Evolutionary conservation across 768 basidiomycete genomes (phyloP).

Genomic region (Scleroderma citrinum): DNA sequence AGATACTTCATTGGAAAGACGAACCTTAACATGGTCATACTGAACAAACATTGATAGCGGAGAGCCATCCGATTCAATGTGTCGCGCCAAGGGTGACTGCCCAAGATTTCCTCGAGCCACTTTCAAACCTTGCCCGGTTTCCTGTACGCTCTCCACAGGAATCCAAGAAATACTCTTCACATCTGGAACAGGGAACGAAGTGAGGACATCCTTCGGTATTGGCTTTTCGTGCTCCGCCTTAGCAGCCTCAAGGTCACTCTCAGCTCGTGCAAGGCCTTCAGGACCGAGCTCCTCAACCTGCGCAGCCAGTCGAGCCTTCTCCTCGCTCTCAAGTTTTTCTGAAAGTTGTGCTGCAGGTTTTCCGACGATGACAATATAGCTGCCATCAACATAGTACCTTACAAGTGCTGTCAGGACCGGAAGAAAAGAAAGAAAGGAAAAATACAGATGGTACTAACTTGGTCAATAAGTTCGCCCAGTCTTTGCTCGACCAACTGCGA

Average conservation of each 20-base stretch:
- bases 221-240: constrained; percentile 81
- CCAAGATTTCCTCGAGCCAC: constrained; percentile 22
- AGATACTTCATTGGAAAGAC: neutral
- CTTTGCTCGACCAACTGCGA: constrained; percentile 61
- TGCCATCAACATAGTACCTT: constrained; percentile 76
- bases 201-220: constrained; percentile 77
- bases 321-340: constrained; percentile 71
- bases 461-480: constrained; percentile 74
- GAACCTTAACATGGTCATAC: constrained; percentile 87
- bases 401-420: constrained; percentile 6
- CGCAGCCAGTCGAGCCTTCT: constrained; percentile 67
- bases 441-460: constrained; percentile 43
- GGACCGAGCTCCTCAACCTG: constrained; percentile 71
- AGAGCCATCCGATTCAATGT: constrained; percentile 63
- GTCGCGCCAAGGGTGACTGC: constrained; percentile 45
- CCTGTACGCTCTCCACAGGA: constrained; percentile 61
- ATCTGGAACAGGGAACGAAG: constrained; percentile 84
- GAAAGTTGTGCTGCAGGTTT: constrained; percentile 84
- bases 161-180: constrained; percentile 93
- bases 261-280: constrained; percentile 70
- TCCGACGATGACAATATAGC: constrained; percentile 73
- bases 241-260: constrained; percentile 65
- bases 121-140: constrained; percentile 47
- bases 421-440: too few species aligned
- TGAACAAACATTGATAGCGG: constrained; percentile 84